Conservation (phyloP, 2,329 filamentous ascomycete genomes). For the Neofusicoccum kwambonambiense region DNA sequence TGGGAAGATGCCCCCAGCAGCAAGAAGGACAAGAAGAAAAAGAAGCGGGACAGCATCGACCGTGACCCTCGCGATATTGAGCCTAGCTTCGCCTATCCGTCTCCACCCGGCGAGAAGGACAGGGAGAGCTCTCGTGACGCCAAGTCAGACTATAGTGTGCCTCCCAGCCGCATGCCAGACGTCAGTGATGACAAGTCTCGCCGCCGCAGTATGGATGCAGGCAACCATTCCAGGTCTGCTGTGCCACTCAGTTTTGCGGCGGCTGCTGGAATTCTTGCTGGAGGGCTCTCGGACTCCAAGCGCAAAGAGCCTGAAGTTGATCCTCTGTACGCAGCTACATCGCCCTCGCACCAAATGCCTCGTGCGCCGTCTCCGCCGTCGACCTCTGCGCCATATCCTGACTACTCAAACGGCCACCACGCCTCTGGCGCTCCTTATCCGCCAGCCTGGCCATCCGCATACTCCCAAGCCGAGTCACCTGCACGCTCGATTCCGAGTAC, state of each 20-base stretch:
- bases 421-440: not conserved
- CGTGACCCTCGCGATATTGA: conserved; percentile 33
- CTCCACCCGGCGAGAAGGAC: not conserved
- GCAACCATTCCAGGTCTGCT: not conserved
- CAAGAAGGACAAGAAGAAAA: conserved; percentile 32
- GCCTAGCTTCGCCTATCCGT: conserved; percentile 9
- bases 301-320: not conserved
- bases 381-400: not conserved
- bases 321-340: not conserved
- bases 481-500: conserved; percentile 30
- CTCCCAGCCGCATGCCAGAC: not conserved
- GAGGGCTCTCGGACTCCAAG: not conserved
- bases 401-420: not conserved
- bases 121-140: conserved; percentile 1
- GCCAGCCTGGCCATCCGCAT: not conserved
- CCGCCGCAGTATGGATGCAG: not conserved
- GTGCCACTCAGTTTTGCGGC: conserved; percentile 2
- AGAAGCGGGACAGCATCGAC: conserved; percentile 31
- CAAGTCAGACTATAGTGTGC: not conserved
- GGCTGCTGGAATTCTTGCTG: conserved; percentile 3
- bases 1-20: conserved; percentile 21
- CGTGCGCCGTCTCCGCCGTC: not conserved
- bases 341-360: not conserved
- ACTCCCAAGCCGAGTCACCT: not conserved
- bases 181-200: not conserved